Conservation (phyloP, 176 grass and related monocot species). For the Juncus effusus region DNA sequence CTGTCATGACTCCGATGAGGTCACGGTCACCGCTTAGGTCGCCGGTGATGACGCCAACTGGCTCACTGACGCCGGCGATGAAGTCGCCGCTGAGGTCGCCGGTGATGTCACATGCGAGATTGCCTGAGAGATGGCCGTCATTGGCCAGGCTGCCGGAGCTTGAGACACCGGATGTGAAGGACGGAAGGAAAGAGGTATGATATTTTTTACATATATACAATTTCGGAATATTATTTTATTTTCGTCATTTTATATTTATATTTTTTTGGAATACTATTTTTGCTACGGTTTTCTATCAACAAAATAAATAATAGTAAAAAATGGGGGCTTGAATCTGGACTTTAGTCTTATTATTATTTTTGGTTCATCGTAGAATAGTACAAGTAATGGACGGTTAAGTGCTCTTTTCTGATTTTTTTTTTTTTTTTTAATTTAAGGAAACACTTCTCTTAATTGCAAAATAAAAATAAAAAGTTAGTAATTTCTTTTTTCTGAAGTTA, state of each 20-base stretch:
- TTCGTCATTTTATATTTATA: not conserved
- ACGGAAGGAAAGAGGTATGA: constrained; percentile 52
- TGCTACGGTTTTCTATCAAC: too few relatives aligned
- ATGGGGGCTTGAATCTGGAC: too few relatives aligned
- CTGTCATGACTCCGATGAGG: constrained; percentile 23
- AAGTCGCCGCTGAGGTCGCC: constrained; percentile 33
- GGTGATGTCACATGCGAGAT: constrained; percentile 23
- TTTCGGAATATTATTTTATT: constrained; percentile 8
- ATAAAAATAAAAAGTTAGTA: not conserved
- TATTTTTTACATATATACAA: not conserved
- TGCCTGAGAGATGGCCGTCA: constrained; percentile 49
- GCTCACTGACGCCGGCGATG: constrained; percentile 35
- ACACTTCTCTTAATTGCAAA: not conserved
- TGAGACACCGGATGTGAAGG: constrained; percentile 24
- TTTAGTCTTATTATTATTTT: too few relatives aligned
- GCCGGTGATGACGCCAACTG: constrained; percentile 32
- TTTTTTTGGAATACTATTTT: too few relatives aligned
- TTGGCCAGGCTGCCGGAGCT: constrained; percentile 41
- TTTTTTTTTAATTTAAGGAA: not conserved
- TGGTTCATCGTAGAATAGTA: too few relatives aligned
- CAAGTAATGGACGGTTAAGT: too few relatives aligned
- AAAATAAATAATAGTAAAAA: too few relatives aligned
- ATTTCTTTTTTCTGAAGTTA: not conserved
- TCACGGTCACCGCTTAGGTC: constrained; percentile 31
- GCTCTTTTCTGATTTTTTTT: too few relatives aligned